Base-by-base conservation (phyloP, 305 asterid species). In the Euphrasia arctica region DNA sequence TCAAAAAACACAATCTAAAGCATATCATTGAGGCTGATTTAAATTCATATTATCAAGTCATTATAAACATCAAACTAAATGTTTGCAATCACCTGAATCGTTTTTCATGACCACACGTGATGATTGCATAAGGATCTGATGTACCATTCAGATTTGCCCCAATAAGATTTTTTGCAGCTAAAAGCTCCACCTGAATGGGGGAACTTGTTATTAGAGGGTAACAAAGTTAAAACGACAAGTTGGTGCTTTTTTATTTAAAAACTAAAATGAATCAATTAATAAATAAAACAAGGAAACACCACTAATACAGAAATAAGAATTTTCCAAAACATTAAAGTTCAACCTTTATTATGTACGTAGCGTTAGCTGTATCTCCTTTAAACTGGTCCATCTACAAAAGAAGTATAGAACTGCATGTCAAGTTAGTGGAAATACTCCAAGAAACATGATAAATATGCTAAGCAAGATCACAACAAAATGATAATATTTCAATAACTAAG, bases 41-140 rank as follows among this genome's bases (percentile, higher is more conserved):
- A 58, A 22, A 41, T 51, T 36, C 14, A 39, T 32, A 29, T 43
- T 43, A 56, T 22, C 43, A 39, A 39, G 39, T 34, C 62, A 49
- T 14, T 41, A 57, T 62, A 64, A 62, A 58, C 63, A 63, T 48
- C 54, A 59, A 45, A 42, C 6, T 25, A 45, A 28, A 43, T 31
- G 34, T 2, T 31, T 64, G 71, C 64, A 74, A 70, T 81, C 75
- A 93, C 99, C 99, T 94, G 78, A 90, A 88, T 34, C 89, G 85
- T 79, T 93, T 93, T 81, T 90, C 95, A 25, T 83, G 64, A 68
- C 96, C 96, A 79, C 99, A 90, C 36, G 95, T 88, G 65, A 94
- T 88, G 65, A 94, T 90, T 72, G 88, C 97, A 82, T 94, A 94
- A 69, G 99, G 97, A 82, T 90, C 99, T 61, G 97, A 94, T 55